Percentiles rank a stretch among this genome's conserved stretches.
Conservation (phyloP, 176 grass and related monocot species). For the Neostapfia colusana region DNA sequence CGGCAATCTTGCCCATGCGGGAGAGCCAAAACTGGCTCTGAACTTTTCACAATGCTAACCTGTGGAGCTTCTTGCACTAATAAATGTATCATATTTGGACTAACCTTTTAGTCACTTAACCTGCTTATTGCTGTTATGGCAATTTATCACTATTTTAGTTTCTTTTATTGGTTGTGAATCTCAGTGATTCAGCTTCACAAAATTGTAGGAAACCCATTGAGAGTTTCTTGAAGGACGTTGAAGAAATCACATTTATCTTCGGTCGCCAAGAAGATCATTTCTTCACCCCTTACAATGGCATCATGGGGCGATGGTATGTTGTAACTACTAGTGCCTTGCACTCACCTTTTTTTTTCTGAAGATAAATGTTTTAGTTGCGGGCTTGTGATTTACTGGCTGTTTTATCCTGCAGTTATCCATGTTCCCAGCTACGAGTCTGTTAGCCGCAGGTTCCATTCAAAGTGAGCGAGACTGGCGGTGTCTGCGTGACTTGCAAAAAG, state of each 20-base stretch:
- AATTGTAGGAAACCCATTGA: slow-evolving; percentile 66
- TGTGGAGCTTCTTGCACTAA: not conserved
- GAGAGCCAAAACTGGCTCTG: not conserved
- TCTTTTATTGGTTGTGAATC: slow-evolving; percentile 3
- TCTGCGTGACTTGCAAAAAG: slow-evolving; percentile 8
- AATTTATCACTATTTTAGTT: not conserved
- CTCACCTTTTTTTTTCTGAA: not conserved
- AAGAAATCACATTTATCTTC: slow-evolving; percentile 66
- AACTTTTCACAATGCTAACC: not conserved
- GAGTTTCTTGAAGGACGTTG: slow-evolving; percentile 62
- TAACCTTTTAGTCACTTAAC: not conserved
- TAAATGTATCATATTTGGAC: not conserved
- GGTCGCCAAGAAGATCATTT: slow-evolving; percentile 53
- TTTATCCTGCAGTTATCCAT: slow-evolving; percentile 52
- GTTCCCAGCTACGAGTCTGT: slow-evolving; percentile 71
- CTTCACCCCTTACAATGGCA: slow-evolving; percentile 74
- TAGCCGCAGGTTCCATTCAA: slow-evolving; percentile 51
- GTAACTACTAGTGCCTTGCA: not conserved
- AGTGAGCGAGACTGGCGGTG: slow-evolving; percentile 2
- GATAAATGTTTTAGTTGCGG: slow-evolving; percentile 5
- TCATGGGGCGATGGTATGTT: slow-evolving; percentile 70
- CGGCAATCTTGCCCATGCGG: not conserved
- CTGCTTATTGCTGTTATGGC: slow-evolving; percentile 9
- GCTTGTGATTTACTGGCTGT: slow-evolving; percentile 9
- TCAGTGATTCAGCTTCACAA: not conserved